Evolutionary conservation across 139 green algal genomes (phyloP).

Genomic region (Chlorella sorokiniana): DNA sequence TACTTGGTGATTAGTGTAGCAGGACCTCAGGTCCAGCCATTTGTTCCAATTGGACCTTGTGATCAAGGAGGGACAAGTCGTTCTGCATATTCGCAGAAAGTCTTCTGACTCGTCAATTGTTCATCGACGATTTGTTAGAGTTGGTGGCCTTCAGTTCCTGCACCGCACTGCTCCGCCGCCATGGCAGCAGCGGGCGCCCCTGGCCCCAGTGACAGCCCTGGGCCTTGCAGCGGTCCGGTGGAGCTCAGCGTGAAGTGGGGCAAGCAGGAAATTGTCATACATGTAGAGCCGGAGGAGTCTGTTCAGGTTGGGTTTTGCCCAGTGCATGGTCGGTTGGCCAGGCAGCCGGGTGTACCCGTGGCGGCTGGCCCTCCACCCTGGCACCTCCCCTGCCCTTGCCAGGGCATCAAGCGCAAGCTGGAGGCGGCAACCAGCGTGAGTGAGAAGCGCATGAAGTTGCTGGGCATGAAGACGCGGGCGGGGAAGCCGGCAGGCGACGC

Average conservation of each 20-base stretch:
- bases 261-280: conserved; percentile 49
- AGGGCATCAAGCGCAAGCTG: conserved; percentile 61
- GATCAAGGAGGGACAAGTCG: no score
- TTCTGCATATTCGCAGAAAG: no score
- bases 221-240: not conserved
- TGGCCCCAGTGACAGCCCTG: not conserved
- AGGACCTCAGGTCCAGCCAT: no score
- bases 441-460: conserved; percentile 79
- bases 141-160: no score
- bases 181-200: not conserved
- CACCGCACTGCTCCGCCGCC: no score
- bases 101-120: no score
- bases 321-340: not conserved
- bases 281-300: conserved; percentile 44
- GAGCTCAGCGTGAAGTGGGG: conserved; percentile 11
- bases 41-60: no score
- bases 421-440: conserved; percentile 60
- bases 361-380: not conserved
- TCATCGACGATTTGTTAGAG: no score
- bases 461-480: conserved; percentile 76
- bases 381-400: not conserved
- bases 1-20: no score
- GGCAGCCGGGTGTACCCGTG: not conserved
- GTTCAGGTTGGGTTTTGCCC: conserved; percentile 34
- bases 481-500: conserved; percentile 59